Percentiles rank a stretch among this genome's conserved stretches.
Evolutionary conservation across 139 green algal genomes (phyloP).

Genomic region (Chlorella vulgaris): DNA sequence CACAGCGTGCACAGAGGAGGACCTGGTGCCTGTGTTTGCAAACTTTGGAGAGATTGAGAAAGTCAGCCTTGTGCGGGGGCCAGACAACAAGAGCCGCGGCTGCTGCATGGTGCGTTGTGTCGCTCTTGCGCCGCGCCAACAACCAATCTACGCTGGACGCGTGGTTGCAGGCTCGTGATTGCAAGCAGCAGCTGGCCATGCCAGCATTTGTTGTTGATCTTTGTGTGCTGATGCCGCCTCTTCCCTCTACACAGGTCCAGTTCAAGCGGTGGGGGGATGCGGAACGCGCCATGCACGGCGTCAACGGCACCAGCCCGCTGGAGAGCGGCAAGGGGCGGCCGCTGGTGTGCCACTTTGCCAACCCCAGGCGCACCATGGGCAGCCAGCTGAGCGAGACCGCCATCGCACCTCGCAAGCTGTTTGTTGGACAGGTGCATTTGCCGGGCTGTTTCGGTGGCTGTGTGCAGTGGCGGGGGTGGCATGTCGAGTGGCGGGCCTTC

Average conservation of each 20-base stretch:
- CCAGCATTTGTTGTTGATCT: no score
- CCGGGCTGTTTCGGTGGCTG: background rate
- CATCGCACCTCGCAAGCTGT: conserved; percentile 88
- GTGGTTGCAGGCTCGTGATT: background rate
- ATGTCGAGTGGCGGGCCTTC: no score
- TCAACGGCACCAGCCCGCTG: conserved; percentile 68
- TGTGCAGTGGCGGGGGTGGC: no score
- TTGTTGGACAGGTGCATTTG: conserved; percentile 80
- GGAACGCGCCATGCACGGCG: conserved; percentile 69
- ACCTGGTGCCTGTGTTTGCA: conserved; percentile 73
- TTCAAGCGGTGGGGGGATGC: conserved; percentile 64
- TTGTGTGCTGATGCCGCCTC: no score
- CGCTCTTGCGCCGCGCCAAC: background rate
- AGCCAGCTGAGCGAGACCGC: conserved; percentile 58
- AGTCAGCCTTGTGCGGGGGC: conserved; percentile 66
- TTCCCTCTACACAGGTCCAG: conserved; percentile 31
- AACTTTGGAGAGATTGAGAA: conserved; percentile 76
- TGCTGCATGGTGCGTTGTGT: conserved; percentile 76
- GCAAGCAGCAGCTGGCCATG: no score
- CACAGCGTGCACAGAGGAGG: conserved; percentile 59
- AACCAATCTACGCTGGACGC: no score
- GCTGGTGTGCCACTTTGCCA: conserved; percentile 84
- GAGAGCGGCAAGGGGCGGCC: conserved; percentile 53
- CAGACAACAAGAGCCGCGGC: conserved; percentile 72
- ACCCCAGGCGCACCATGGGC: conserved; percentile 63